phyloP scores from a whole-genome alignment of 192 early-diverging fungal species.

The Linnemannia elongata region DNA sequence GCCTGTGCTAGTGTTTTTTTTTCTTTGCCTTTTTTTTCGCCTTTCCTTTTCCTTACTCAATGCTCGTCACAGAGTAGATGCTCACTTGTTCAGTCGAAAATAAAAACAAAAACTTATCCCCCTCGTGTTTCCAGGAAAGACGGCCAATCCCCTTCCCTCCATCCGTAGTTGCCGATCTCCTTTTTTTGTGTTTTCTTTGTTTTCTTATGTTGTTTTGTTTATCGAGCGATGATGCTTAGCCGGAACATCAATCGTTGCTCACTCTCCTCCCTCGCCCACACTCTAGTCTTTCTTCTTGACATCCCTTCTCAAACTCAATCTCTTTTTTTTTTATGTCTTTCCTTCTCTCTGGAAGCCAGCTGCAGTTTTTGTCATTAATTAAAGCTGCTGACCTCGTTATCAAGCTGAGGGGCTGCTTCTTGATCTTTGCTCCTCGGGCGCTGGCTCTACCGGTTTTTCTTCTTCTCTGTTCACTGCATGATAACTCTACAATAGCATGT shows the following conservation, averaged over 20 bases:
- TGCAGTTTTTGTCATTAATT: not conserved
- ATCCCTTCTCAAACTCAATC: not conserved
- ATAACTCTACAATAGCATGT: not conserved
- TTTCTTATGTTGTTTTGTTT: not conserved
- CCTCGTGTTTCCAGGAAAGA: conserved; percentile 8
- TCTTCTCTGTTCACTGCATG: not conserved
- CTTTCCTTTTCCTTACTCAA: not conserved
- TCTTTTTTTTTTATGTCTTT: not conserved
- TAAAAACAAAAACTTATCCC: not conserved
- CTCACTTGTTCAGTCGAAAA: not conserved
- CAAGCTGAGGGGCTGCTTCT: not conserved
- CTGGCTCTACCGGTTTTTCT: not conserved
- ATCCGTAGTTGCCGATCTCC: conserved; percentile 2
- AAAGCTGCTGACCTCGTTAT: not conserved
- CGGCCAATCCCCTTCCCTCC: not conserved
- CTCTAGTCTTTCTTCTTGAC: not conserved
- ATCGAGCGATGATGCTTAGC: not conserved
- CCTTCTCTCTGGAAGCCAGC: not conserved
- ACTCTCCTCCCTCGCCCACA: not conserved
- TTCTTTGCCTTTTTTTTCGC: not conserved
- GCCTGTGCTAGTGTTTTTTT: not conserved
- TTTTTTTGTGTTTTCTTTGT: not conserved
- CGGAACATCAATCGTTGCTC: conserved; percentile 1
- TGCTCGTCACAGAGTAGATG: too few species aligned
- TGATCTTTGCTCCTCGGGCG: not conserved